A percentile compares a stretch with the other conserved stretches of the same genome.
Evolutionary conservation across 371 early-diverging fungal species (phyloP).

Genomic region (Conidiobolus incongruus): DNA sequence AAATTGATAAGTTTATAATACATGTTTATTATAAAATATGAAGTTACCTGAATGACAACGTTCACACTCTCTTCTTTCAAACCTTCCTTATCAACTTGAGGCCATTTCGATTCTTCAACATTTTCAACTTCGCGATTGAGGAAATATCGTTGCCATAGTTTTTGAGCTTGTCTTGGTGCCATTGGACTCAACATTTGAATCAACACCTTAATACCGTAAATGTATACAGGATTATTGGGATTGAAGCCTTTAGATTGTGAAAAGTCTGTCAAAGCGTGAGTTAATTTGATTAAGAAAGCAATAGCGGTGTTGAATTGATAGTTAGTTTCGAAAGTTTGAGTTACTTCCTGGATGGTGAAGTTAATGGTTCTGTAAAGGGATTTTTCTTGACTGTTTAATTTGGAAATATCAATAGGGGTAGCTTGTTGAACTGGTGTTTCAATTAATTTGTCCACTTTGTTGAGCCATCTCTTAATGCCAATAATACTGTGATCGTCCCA

Average conservation of each 20-base stretch:
- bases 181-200: slow-evolving; percentile 54
- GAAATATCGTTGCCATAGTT: slow-evolving; percentile 31
- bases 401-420: background rate
- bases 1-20: too few relatives aligned
- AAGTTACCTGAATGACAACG: slow-evolving; percentile 34
- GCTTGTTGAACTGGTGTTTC: slow-evolving; percentile 8
- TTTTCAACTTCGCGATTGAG: background rate
- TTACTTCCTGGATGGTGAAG: slow-evolving; percentile 22
- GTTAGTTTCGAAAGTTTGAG: slow-evolving; percentile 19
- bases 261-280: slow-evolving; percentile 24
- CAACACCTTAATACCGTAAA: slow-evolving; percentile 24
- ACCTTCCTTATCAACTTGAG: slow-evolving; percentile 22
- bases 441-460: slow-evolving; percentile 19
- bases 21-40: too few relatives aligned
- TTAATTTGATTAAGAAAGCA: slow-evolving; percentile 60
- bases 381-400: slow-evolving; percentile 25
- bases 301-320: slow-evolving; percentile 61
- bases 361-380: slow-evolving; percentile 25
- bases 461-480: slow-evolving; percentile 76
- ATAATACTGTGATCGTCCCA: slow-evolving; percentile 82
- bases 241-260: background rate
- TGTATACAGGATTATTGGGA: slow-evolving; percentile 14
- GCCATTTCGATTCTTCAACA: slow-evolving; percentile 39
- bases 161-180: slow-evolving; percentile 49
- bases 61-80: slow-evolving; percentile 21